A percentile compares a stretch with the other conserved stretches of the same genome.
phyloP scores from a whole-genome alignment of 352 stramenopile species.

The Globisporangium emineosum region DNA sequence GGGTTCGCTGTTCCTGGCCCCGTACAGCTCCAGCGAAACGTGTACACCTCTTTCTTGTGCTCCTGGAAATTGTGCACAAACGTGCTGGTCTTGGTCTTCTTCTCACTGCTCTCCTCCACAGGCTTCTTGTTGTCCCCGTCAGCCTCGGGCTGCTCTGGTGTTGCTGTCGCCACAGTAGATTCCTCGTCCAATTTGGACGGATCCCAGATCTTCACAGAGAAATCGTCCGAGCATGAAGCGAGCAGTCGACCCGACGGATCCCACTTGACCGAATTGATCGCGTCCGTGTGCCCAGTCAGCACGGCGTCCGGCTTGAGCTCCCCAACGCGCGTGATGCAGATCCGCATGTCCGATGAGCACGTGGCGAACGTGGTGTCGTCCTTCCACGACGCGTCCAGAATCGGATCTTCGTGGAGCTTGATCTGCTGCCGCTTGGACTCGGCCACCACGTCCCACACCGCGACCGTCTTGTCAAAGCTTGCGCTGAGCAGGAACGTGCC shows the following conservation, averaged over 20 bases:
- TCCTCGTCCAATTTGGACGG: slow-evolving; percentile 30
- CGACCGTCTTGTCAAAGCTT: slow-evolving; percentile 86
- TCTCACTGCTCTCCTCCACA: slow-evolving; percentile 15
- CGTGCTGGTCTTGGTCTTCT: slow-evolving; percentile 26
- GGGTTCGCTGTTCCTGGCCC: slow-evolving; percentile 63
- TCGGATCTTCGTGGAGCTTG: slow-evolving; percentile 90
- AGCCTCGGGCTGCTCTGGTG: slow-evolving; percentile 26
- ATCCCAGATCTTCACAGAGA: slow-evolving; percentile 97
- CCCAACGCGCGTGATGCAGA: slow-evolving; percentile 90
- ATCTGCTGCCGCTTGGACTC: slow-evolving; percentile 94
- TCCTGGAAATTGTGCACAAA: slow-evolving; percentile 87
- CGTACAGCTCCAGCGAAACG: slow-evolving; percentile 90
- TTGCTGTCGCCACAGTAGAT: slow-evolving; percentile 3
- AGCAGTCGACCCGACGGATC: slow-evolving; percentile 92
- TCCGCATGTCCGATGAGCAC: slow-evolving; percentile 92
- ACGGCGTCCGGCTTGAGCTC: slow-evolving; percentile 70
- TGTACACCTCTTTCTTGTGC: slow-evolving; percentile 93
- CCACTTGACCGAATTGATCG: slow-evolving; percentile 99
- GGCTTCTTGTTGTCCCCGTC: slow-evolving; percentile 28
- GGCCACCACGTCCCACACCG: slow-evolving; percentile 75
- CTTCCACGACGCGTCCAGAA: slow-evolving; percentile 93
- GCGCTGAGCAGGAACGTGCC: slow-evolving; percentile 71
- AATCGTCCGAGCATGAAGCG: slow-evolving; percentile 98
- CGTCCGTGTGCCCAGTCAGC: slow-evolving; percentile 92
- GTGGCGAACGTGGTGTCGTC: slow-evolving; percentile 93